phyloP scores from a whole-genome alignment of 2,329 filamentous ascomycete species.

The Rachicladosporium sp. region DNA sequence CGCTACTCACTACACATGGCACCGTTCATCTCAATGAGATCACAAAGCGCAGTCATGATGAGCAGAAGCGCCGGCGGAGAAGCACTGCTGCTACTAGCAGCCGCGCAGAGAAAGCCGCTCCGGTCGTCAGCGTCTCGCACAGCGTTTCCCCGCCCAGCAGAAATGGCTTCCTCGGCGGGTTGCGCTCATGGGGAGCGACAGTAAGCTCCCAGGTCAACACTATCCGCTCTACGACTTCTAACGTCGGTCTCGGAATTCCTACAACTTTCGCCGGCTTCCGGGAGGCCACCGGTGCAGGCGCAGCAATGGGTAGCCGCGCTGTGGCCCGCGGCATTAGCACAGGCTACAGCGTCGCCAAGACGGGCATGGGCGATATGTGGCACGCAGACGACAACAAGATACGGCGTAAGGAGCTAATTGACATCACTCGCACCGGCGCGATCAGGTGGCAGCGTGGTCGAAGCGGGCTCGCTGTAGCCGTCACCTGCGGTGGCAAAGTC shows the following conservation, averaged over 20 bases:
- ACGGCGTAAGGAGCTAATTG: slow-evolving; percentile 47
- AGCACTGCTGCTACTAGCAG: slow-evolving; percentile 7
- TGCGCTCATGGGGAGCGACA: slow-evolving; percentile 29
- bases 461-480: slow-evolving; percentile 50
- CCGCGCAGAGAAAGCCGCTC: slow-evolving; percentile 20
- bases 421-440: slow-evolving; percentile 45
- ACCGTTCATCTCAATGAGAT: slow-evolving; percentile 89
- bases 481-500: slow-evolving; percentile 53
- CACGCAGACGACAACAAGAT: slow-evolving; percentile 67
- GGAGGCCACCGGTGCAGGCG: slow-evolving; percentile 18
- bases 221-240: slow-evolving; percentile 12
- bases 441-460: slow-evolving; percentile 54
- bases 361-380: slow-evolving; percentile 56
- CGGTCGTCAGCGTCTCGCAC: slow-evolving; percentile 20
- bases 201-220: slow-evolving; percentile 25
- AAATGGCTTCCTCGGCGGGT: slow-evolving; percentile 18
- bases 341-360: slow-evolving; percentile 59
- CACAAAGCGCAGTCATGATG: slow-evolving; percentile 31
- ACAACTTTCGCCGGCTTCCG: slow-evolving; percentile 22
- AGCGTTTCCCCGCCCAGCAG: slow-evolving; percentile 21
- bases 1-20: slow-evolving; percentile 86
- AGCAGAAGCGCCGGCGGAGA: slow-evolving; percentile 15
- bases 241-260: slow-evolving; percentile 13
- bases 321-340: slow-evolving; percentile 63
- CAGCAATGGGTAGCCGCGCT: slow-evolving; percentile 54